Conservation (phyloP, 768 basidiomycete genomes). For the Clavulina sp. region DNA sequence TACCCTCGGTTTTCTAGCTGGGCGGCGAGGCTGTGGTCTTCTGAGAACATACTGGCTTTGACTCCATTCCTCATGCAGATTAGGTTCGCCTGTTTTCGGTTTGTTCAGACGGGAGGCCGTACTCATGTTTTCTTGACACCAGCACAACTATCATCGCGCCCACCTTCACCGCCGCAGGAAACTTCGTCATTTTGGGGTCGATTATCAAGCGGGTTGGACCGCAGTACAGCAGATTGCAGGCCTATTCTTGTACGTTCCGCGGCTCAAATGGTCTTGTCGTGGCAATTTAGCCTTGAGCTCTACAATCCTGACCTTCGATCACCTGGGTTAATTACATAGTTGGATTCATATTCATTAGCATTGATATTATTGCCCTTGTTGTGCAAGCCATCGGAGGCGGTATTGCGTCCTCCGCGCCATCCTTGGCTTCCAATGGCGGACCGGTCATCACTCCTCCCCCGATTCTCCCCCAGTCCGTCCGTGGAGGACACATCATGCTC, state of each 20-base stretch:
- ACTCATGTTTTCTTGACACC: too few relatives aligned
- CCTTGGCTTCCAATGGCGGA: conserved; percentile 9
- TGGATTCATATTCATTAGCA: conserved; percentile 9
- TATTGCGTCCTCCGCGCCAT: conserved; percentile 14
- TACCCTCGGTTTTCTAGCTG: not conserved
- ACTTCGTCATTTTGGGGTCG: conserved; percentile 38
- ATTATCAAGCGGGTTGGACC: conserved; percentile 29
- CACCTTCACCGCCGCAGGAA: conserved; percentile 26
- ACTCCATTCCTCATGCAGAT: conserved; percentile 32
- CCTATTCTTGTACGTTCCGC: conserved; percentile 25
- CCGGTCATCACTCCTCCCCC: too few relatives aligned
- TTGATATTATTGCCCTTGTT: conserved; percentile 23
- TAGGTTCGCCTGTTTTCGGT: too few relatives aligned
- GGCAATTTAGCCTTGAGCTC: too few relatives aligned
- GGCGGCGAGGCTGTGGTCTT: conserved; percentile 26
- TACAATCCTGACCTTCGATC: not conserved
- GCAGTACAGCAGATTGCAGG: conserved; percentile 29
- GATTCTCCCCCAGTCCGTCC: too few relatives aligned
- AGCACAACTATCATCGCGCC: conserved; percentile 31
- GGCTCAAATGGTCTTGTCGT: too few relatives aligned
- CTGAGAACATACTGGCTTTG: not conserved
- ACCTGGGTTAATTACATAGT: not conserved
- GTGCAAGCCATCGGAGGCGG: conserved; percentile 27
- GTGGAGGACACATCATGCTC: conserved; percentile 11
- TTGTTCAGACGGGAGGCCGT: too few relatives aligned